These are phyloP conservation scores for Persicaria tinctoria DNA, from an alignment of 148 eudicot genomes.

Conservation along the genomic window DNA sequence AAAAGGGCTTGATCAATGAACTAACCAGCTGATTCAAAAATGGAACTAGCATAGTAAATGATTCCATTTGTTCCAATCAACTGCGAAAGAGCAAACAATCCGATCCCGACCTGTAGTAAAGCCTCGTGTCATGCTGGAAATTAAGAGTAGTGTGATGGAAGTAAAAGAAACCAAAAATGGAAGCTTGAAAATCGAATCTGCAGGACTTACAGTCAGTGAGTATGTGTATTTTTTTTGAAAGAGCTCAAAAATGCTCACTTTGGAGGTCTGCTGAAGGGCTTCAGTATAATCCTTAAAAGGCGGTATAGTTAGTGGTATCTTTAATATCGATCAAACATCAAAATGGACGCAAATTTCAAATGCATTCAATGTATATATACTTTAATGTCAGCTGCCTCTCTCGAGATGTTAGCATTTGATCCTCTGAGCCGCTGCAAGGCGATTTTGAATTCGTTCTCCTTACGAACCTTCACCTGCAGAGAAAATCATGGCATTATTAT, in stretches of 20 bases:
- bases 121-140: background rate
- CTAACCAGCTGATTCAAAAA: slow-evolving; percentile 33
- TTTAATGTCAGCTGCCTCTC: slow-evolving; percentile 31
- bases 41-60: slow-evolving; percentile 22
- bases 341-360: background rate
- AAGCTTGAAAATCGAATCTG: background rate
- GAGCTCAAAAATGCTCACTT: slow-evolving; percentile 22
- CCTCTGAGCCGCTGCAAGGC: slow-evolving; percentile 31
- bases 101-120: slow-evolving; percentile 28
- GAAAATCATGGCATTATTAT: background rate
- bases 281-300: slow-evolving; percentile 9
- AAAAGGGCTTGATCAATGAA: background rate
- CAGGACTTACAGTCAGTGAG: slow-evolving; percentile 26
- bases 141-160: background rate
- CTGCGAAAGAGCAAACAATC: slow-evolving; percentile 18
- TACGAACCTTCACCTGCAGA: slow-evolving; percentile 25
- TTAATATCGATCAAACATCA: background rate
- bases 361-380: slow-evolving; percentile 10
- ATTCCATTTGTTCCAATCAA: slow-evolving; percentile 26
- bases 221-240: slow-evolving; percentile 29
- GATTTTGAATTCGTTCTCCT: slow-evolving; percentile 22
- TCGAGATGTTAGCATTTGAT: slow-evolving; percentile 17
- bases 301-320: background rate
- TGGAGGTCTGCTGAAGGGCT: slow-evolving; percentile 19
- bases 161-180: background rate